Base-by-base conservation (phyloP, 1,284 basidiomycete species). In the Austroboletus sp. region DNA sequence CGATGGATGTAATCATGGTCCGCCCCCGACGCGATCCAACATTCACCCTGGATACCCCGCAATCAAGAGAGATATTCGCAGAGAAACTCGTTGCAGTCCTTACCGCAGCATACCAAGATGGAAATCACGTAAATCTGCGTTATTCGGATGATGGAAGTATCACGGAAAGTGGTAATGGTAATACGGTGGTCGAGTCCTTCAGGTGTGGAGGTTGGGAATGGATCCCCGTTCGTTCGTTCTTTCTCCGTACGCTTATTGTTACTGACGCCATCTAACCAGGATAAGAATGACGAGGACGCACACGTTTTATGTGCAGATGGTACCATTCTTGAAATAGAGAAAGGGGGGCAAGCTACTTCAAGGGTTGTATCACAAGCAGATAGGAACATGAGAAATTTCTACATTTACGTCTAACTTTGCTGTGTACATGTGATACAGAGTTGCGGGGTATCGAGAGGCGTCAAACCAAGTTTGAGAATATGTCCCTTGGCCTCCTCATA, bases 201-300 rank as follows among this genome's bases (percentile, higher is more conserved):
- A 75, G 93, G 17, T 88, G 83, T 52, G 74, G 74, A 5, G 83
- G 82, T 4, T 95, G 91, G 80, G 78, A 82, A 50, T 97, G 93
- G 93, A 70, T 70, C 35, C 89, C 90, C 17, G 86, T 85, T 58
- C 57, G 83, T 73, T 31, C 13, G 11, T 44, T 50, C 27, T n/a
- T 32, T 48, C 43, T 15, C 43, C 44, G 39, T 31, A 51, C 52
- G 17, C 23, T 34, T 37, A 26, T 32, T 30, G 16, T 44, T 21
- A 15, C 46, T 62, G 25, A 66, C 6, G 15, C 10, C 9, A 13
- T 49, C 21, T 19, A 8, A 32, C 17, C 55, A 87, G 81, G 74
- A 80, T 49, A 63, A 70, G 7, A 54, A 57, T 12, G 81, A 89
- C 49, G 67, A 73, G 15, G 61, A 65, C 7, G 81, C 85, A 1